Evolutionary conservation across 176 grass and related monocot genomes (phyloP), one percentile per base, ranked within the genome.

Genomic region (Panicum miliaceum): DNA sequence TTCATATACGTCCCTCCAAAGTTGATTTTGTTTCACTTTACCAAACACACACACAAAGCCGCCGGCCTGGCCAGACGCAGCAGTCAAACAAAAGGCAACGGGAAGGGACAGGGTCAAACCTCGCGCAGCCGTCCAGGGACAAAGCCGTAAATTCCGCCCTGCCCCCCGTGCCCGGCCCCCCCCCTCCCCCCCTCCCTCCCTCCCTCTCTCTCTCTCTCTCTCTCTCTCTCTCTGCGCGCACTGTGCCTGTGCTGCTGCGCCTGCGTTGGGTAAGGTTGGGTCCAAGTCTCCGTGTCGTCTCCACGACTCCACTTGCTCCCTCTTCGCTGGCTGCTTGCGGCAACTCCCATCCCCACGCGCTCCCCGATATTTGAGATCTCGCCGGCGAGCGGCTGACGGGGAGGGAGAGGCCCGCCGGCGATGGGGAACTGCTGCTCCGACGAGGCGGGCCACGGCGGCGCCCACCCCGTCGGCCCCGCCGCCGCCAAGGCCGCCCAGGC

Each of bases 381-480:
- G 81, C 61, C 85, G 81, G 53, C 76, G 76, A 80, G 51, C 65
- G 36, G 20, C 51, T 13, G 73, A 70, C 35, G 77, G 29, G 8
- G 60, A 23, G 50, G 8, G 15, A 19, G 10, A 19, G 29, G 1
- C 23, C 32, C 67, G n/a, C 38, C 79, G 26, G 61, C 61, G 19
- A 90, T 98, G 96, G 96, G 96, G n/a, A 98, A 98, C 78, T 98
- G 96, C 85, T 95, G 84, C 85, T 93, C 93, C n/a, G 89, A 92
- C 41, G 96, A 96, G 74, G 46, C 60, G 50, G 72, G 69, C 61
- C 80, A 82, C 20, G 84, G 77, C 12, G 91, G 85, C 37, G 32
- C 74, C 64, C 95, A 88, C 73, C 77, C 86, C 47, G 86, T 92
- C 20, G 88, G 83, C 69, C 25, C 76, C 68, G 86, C 75, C 22